Conservation (phyloP, 2,329 filamentous ascomycete species). For the Tolypocladium nubicola region DNA sequence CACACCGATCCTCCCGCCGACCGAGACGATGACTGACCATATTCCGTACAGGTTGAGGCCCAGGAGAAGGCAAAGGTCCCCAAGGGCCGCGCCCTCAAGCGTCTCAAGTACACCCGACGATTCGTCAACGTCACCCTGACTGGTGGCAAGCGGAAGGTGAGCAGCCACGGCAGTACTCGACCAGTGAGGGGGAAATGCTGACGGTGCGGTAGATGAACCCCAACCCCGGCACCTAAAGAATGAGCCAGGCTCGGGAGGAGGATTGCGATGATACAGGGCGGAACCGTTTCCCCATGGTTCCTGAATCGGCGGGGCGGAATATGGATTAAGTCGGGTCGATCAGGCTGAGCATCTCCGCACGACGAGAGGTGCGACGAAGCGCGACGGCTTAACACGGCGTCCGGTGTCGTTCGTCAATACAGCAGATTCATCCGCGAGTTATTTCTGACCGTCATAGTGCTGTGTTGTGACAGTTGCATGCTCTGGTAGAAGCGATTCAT, state of each 20-base stretch:
- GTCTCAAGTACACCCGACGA: slow-evolving; percentile 88
- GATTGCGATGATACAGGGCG: slow-evolving; percentile 18
- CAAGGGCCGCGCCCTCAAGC: slow-evolving; percentile 97
- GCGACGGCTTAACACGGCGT: slow-evolving; percentile 27
- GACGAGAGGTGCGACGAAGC: slow-evolving; percentile 25
- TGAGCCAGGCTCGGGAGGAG: slow-evolving; percentile 12
- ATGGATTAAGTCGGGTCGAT: slow-evolving; percentile 25
- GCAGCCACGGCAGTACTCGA: slow-evolving; percentile 10
- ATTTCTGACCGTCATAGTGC: not conserved
- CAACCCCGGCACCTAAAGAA: slow-evolving; percentile 61
- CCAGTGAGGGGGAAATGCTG: slow-evolving; percentile 8
- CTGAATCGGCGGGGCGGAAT: slow-evolving; percentile 20
- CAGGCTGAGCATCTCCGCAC: slow-evolving; percentile 22
- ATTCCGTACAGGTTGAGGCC: slow-evolving; percentile 55
- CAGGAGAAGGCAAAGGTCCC: slow-evolving; percentile 96
- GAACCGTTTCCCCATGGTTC: slow-evolving; percentile 20
- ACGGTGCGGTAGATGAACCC: slow-evolving; percentile 64
- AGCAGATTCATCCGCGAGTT: slow-evolving; percentile 21
- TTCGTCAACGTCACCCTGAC: slow-evolving; percentile 98
- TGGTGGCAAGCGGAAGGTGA: slow-evolving; percentile 96
- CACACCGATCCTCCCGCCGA: slow-evolving; percentile 7
- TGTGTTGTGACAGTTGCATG: not conserved
- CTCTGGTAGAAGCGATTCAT: not conserved
- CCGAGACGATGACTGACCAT: slow-evolving; percentile 20
- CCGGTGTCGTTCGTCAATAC: slow-evolving; percentile 31